Conservation (phyloP, 805 yeast genomes). For the Grigorovia humatica region DNA sequence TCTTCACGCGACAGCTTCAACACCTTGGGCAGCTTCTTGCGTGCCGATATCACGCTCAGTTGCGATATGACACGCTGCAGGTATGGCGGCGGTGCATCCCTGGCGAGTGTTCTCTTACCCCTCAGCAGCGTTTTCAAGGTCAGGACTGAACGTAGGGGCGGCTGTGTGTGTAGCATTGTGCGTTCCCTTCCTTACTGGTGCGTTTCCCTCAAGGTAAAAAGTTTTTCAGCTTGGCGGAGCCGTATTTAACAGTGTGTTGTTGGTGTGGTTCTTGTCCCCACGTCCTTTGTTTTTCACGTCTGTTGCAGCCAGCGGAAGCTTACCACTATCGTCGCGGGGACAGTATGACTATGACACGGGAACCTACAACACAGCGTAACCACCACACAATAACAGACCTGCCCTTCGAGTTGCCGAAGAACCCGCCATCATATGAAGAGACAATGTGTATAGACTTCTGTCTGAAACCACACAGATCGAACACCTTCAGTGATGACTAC, state of each 20-base stretch:
- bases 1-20: constrained; percentile 66
- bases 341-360: not conserved
- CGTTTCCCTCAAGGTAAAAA: not conserved
- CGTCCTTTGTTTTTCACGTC: too few species aligned
- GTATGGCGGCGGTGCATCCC: constrained; percentile 29
- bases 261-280: too few species aligned
- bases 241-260: not conserved
- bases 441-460: constrained; percentile 9
- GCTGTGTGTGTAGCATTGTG: not conserved
- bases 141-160: not conserved
- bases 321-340: too few species aligned
- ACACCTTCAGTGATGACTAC: not conserved
- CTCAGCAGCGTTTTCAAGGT: not conserved
- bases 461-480: not conserved
- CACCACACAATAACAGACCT: not conserved
- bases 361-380: not conserved
- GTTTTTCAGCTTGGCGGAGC: not conserved
- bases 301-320: too few species aligned
- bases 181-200: not conserved
- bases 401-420: constrained; percentile 5
- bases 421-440: constrained; percentile 23
- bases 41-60: constrained; percentile 76
- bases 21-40: constrained; percentile 78
- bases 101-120: not conserved
- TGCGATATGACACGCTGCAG: constrained; percentile 39